A percentile compares a stretch with the other conserved stretches of the same genome.
Conservation (phyloP, 495 filamentous ascomycete genomes). For the Penicillium maclennaniae region DNA sequence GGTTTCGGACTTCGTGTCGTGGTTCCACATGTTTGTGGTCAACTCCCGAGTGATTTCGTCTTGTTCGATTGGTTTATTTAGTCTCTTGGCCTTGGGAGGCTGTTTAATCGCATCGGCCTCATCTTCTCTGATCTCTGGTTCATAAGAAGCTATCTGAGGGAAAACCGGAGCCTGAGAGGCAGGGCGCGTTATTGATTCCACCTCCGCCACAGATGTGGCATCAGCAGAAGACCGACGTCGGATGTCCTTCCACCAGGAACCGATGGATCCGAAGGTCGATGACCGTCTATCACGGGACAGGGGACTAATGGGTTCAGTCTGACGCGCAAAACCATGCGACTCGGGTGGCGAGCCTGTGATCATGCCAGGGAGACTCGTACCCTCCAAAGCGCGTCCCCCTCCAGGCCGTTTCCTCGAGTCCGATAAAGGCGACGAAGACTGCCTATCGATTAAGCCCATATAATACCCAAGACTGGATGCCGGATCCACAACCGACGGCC, state of each 20-base stretch:
- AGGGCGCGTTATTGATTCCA: neutral
- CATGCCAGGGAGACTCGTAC: neutral
- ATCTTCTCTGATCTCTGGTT: too few relatives aligned
- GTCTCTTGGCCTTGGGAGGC: neutral
- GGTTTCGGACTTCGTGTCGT: neutral
- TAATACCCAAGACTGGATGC: constrained; percentile 3
- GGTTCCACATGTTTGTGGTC: neutral
- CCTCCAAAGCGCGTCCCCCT: neutral
- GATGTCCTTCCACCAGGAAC: neutral
- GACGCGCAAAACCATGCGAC: neutral
- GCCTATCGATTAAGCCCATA: constrained; percentile 1
- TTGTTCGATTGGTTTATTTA: neutral
- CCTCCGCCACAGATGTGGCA: neutral
- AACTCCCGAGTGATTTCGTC: neutral
- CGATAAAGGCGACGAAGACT: neutral
- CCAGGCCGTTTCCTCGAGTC: neutral
- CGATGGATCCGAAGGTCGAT: neutral
- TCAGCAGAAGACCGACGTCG: neutral
- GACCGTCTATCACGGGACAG: neutral
- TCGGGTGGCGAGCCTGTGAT: constrained; percentile 1
- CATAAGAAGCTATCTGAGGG: neutral
- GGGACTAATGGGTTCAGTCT: neutral
- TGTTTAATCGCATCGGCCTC: neutral
- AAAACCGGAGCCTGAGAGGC: neutral
- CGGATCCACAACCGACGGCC: constrained; percentile 5